phyloP scores from a whole-genome alignment of 345 rosid species.

The Excoecaria cochinchinensis region DNA sequence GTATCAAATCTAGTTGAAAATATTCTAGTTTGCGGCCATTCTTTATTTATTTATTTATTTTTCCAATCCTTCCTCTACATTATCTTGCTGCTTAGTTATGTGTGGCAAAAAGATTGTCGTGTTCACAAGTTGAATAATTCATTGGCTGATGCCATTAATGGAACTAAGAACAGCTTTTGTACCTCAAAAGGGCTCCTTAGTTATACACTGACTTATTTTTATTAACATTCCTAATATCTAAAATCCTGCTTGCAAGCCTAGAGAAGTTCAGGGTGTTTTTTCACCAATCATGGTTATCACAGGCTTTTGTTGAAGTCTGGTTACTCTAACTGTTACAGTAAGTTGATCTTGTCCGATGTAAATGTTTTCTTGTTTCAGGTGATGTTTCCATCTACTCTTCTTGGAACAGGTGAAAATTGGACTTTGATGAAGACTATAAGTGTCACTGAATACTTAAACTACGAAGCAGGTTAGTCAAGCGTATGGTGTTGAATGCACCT shows the following conservation, averaged over 20 bases:
- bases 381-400: slow-evolving; percentile 91
- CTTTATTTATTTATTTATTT: not conserved
- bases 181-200: not conserved
- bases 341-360: slow-evolving; percentile 15
- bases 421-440: slow-evolving; percentile 95
- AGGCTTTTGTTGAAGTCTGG: not conserved
- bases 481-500: not conserved
- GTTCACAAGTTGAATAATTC: not conserved
- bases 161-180: not conserved
- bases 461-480: slow-evolving; percentile 68
- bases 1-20: not conserved
- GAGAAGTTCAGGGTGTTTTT: not conserved
- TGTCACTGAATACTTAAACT: slow-evolving; percentile 89
- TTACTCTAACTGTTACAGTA: not conserved
- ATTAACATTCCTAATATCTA: not conserved
- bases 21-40: not conserved
- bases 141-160: not conserved
- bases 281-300: not conserved
- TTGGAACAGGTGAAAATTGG: slow-evolving; percentile 97
- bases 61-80: no score
- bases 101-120: not conserved
- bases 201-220: not conserved
- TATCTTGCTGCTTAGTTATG: not conserved
- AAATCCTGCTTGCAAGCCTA: not conserved
- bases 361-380: slow-evolving; percentile 49